These are phyloP conservation scores for Bifiguratus adelaidae DNA, from an alignment of 192 early-diverging fungal genomes.

Conservation along the genomic window DNA sequence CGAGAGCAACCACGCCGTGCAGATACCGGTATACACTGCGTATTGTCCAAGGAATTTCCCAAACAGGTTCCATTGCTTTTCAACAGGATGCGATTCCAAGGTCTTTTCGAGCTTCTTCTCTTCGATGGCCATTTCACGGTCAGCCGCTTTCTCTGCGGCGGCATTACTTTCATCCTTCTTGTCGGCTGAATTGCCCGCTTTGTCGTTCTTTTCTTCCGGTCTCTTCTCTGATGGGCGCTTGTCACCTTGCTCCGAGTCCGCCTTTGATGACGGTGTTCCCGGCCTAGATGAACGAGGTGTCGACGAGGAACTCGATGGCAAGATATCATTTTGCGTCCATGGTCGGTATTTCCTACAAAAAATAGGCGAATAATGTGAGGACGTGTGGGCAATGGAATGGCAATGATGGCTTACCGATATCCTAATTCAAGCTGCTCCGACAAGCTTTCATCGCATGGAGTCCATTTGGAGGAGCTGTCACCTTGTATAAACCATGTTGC, in stretches of 20 bases:
- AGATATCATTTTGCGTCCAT: conserved; percentile 7
- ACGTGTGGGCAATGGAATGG: not conserved
- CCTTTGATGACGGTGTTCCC: too few species aligned
- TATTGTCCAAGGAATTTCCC: conserved; percentile 72
- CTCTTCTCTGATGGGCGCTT: not conserved
- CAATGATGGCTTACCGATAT: conserved; percentile 34
- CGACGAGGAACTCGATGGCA: too few species aligned
- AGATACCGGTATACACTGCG: conserved; percentile 53
- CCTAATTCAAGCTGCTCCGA: conserved; percentile 73
- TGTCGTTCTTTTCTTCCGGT: not conserved
- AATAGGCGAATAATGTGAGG: not conserved
- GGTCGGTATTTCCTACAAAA: conserved; percentile 17
- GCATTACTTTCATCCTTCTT: too few species aligned
- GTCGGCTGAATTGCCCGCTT: too few species aligned
- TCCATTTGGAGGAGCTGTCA: conserved; percentile 42
- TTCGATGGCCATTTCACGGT: conserved; percentile 6
- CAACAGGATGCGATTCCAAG: conserved; percentile 14
- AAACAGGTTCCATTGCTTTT: conserved; percentile 65
- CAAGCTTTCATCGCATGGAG: conserved; percentile 77
- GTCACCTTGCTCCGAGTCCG: too few species aligned
- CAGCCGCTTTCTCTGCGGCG: too few species aligned
- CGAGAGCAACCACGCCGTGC: conserved; percentile 48
- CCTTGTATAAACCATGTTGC: conserved; percentile 74
- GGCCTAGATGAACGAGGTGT: too few species aligned
- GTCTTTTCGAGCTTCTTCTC: conserved; percentile 18